Conservation (phyloP, 352 stramenopile species). For the Phytophthora syringae region DNA sequence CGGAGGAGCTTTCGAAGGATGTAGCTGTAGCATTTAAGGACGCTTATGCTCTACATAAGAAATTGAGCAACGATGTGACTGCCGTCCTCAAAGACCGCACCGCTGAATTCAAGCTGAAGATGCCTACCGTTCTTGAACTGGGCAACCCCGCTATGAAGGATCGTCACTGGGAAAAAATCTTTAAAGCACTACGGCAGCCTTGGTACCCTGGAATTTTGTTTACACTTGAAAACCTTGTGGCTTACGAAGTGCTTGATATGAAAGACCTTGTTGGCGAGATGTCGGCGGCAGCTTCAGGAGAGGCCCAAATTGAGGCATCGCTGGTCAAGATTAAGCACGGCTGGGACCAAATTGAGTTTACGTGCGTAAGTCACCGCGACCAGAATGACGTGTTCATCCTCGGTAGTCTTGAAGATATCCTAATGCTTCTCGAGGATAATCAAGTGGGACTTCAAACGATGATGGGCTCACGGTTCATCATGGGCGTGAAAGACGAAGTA, state of each 20-base stretch:
- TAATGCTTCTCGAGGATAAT: conserved; percentile 92
- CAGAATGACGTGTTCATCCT: conserved; percentile 91
- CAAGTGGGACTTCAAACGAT: conserved; percentile 93
- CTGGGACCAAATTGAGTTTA: conserved; percentile 90
- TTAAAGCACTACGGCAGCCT: conserved; percentile 87
- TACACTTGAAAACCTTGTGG: conserved; percentile 89
- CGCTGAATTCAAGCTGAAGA: conserved; percentile 90
- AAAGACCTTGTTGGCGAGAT: conserved; percentile 89
- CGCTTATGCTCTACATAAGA: conserved; percentile 91
- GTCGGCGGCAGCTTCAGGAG: conserved; percentile 85
- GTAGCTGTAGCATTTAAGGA: conserved; percentile 90
- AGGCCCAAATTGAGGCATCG: conserved; percentile 92
- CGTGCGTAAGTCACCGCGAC: conserved; percentile 82
- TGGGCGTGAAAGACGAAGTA: conserved; percentile 92
- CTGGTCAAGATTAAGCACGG: conserved; percentile 89
- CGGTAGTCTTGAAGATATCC: conserved; percentile 90
- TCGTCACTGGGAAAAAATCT: conserved; percentile 95
- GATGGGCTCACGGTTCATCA: conserved; percentile 93
- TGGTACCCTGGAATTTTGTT: conserved; percentile 92
- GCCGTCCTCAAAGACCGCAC: conserved; percentile 88
- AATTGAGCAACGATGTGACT: conserved; percentile 92
- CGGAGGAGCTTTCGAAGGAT: conserved; percentile 89
- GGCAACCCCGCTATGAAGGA: conserved; percentile 93
- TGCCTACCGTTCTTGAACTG: conserved; percentile 93
- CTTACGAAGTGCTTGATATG: conserved; percentile 89